Evolutionary conservation across 345 rosid species (phyloP).

Genomic region (Syzygium jambos): DNA sequence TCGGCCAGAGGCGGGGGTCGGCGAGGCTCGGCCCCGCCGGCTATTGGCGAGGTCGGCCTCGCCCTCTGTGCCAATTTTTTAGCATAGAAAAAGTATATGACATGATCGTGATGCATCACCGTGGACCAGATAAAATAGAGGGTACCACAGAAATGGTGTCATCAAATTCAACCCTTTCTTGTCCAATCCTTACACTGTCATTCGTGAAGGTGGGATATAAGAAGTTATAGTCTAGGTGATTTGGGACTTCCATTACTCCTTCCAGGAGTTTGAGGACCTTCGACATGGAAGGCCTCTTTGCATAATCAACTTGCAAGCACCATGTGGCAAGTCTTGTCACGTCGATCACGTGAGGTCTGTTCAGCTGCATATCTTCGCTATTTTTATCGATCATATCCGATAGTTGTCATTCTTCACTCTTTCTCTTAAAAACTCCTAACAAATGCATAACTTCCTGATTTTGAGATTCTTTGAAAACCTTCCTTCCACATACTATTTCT

Average conservation of each 20-base stretch:
- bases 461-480: background rate
- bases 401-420: background rate
- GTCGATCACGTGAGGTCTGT: background rate
- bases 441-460: background rate
- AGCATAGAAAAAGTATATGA: too few species aligned
- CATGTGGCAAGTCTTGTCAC: slow-evolving; percentile 4
- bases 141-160: too few species aligned
- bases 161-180: background rate
- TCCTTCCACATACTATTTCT: background rate
- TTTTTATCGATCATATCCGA: background rate
- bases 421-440: background rate
- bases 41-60: too few species aligned
- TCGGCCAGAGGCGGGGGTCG: too few species aligned
- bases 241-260: background rate
- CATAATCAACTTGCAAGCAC: slow-evolving; percentile 9
- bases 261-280: slow-evolving; percentile 1
- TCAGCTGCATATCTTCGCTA: slow-evolving; percentile 1
- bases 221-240: background rate
- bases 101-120: too few species aligned
- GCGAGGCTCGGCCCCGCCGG: too few species aligned
- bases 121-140: too few species aligned
- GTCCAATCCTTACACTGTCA: background rate
- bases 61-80: too few species aligned
- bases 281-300: slow-evolving; percentile 11
- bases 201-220: background rate